Evolutionary conservation across 805 yeast genomes (phyloP), one percentile per base, ranked within the genome.

Genomic region (Kazachstania viticola): DNA sequence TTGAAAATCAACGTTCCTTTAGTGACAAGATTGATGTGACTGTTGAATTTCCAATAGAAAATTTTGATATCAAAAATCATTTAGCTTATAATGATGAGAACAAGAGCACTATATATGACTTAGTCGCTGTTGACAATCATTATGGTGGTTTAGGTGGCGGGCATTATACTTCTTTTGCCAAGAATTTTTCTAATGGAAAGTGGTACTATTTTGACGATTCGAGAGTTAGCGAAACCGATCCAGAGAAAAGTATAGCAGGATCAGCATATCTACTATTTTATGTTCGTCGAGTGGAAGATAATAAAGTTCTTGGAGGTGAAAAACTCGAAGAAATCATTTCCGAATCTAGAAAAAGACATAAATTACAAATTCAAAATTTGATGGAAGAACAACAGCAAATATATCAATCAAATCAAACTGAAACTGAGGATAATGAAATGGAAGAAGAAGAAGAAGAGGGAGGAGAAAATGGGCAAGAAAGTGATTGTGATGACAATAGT

Each of bases 71-170:
- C 66, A 51, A 71, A 1, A 61, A 65, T n/a, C 71, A 74, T 43
- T 65, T 82, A 4, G 64, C 61, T 3, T 51, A 53, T 46, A 28
- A 50, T 19, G 37, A 42, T 3, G 51, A 41, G 25, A 43, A 44
- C 14, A 40, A 37, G 30, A 48, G 45, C 4, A 44, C 56, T n/a
- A 50, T 81, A 1, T 88, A 88, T 55, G 97, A 91, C 51, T 61
- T 91, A 39, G 67, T 82, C 45, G 97, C 91, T 0, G 95, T 91
- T 15, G 97, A 87, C 52, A 91, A 88, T 52, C 98, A 91, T 51
- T 85, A 68, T 52, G 98, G 97, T 31, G 95, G 96, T 1, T 62
- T 88, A 14, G 96, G 97, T 1, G 97, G 97, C 4, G 97, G 98
- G 2, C 97, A 91, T 61, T 88, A 91, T 56, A 91, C 98, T 1